A percentile compares a stretch with the other conserved stretches of the same genome.
Evolutionary conservation across 208 protist species (phyloP).

Genomic region (Acanthamoeba royreba): DNA sequence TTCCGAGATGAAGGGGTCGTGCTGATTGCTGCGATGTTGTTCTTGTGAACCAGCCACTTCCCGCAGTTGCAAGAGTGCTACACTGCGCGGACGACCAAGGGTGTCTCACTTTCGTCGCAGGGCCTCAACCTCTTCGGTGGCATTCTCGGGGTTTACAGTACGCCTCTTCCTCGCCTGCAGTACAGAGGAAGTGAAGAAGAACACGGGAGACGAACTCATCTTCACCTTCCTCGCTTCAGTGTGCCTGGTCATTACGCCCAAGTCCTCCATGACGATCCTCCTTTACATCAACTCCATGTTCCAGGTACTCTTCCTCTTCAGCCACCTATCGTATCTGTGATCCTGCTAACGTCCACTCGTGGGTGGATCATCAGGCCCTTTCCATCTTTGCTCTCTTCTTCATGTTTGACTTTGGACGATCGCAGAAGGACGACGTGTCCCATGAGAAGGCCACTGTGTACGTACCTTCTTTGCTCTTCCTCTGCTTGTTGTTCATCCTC

Average conservation of each 20-base stretch:
- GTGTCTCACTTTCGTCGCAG: not conserved
- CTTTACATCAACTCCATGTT: conserved; percentile 13
- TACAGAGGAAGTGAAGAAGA: not conserved
- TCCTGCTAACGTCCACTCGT: not conserved
- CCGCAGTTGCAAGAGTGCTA: not conserved
- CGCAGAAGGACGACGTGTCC: not conserved
- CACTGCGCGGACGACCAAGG: not conserved
- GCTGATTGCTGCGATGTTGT: no score
- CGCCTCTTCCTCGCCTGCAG: no score
- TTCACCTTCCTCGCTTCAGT: not conserved
- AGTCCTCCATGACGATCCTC: conserved; percentile 1
- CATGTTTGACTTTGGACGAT: not conserved
- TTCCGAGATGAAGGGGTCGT: no score
- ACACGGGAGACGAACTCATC: no score
- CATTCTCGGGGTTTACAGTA: not conserved
- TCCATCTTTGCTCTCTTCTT: not conserved
- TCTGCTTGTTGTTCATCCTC: no score
- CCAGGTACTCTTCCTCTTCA: not conserved
- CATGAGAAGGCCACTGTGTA: not conserved
- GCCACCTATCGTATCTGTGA: not conserved
- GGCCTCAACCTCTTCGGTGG: not conserved
- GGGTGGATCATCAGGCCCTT: not conserved
- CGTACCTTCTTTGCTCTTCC: no score
- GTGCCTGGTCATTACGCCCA: not conserved
- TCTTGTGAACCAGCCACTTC: no score